Evolutionary conservation across 2,329 filamentous ascomycete genomes (phyloP), one percentile per base, ranked within the genome.

Genomic region (Venturia effusa): DNA sequence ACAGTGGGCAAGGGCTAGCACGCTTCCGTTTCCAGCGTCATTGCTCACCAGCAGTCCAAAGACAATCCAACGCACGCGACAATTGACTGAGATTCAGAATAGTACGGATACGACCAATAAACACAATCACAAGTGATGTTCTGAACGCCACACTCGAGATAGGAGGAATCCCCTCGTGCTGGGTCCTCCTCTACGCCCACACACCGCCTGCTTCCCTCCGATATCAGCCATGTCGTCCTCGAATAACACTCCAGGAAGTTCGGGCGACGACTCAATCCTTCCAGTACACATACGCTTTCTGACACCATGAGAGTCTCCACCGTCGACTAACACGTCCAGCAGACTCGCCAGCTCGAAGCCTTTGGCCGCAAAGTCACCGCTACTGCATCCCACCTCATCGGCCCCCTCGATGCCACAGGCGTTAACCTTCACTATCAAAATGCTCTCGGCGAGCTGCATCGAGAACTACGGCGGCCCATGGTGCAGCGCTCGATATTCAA

Each of bases 291-390:
- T 60, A 27, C 30, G 10, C 40, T 40, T 24, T 22, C 4, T 19
- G 15, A n/a, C n/a, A n/a, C n/a, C n/a, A n/a, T n/a, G 17, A n/a
- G 15, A n/a, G 19, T 39, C 40, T 54, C 19, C 39, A 22, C 19
- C 45, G 8, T n/a, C 41, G 30, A 63, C 54, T 64, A 60, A 66
- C 45, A 65, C 4, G 24, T 17, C 7, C 22, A 69, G 15, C 30
- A 96, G 92, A 86, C 90, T 64, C 88, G 91, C 70, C 90, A 94
- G 68, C 80, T 97, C 70, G 92, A 97, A 78, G 89, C 90, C 64
- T 97, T 99, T 76, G 86, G 92, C 69, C 87, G 93, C 73, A 99
- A 97, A 78, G 92, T 97, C 67, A 94, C 92, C 37, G 91, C 91
- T 34, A 97, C 94, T 24, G 94, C 94, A 64, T 90, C 86, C 71